phyloP scores from a whole-genome alignment of 2,329 filamentous ascomycete genomes.

The Microcera coccophila region DNA sequence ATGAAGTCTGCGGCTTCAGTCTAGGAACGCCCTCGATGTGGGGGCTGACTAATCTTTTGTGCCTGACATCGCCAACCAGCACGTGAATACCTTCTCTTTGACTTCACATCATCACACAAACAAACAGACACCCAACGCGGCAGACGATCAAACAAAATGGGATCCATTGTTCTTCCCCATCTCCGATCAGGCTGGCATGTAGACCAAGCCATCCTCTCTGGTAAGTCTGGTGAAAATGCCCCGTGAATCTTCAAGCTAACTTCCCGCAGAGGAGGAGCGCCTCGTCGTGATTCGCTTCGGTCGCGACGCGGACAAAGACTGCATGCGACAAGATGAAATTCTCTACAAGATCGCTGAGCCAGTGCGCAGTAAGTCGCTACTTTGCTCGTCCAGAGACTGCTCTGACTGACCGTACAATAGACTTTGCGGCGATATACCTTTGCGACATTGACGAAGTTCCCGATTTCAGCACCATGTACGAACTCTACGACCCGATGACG shows the following conservation, averaged over 20 bases:
- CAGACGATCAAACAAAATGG: conserved; percentile 40
- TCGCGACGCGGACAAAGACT: conserved; percentile 74
- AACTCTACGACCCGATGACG: conserved; percentile 85
- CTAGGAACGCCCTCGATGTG: too few relatives aligned
- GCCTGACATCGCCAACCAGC: too few relatives aligned
- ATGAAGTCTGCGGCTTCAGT: too few relatives aligned
- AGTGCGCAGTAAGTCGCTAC: too few relatives aligned
- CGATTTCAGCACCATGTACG: conserved; percentile 96
- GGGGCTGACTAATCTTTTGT: too few relatives aligned
- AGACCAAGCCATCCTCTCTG: conserved; percentile 82
- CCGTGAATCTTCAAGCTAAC: conserved; percentile 13
- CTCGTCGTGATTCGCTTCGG: conserved; percentile 93
- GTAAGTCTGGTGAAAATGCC: too few relatives aligned
- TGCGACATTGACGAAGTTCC: conserved; percentile 90
- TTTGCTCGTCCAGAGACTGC: too few relatives aligned
- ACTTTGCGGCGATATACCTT: conserved; percentile 87
- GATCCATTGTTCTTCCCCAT: conserved; percentile 89
- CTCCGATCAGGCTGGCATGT: conserved; percentile 94
- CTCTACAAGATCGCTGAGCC: conserved; percentile 90
- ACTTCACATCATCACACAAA: not conserved
- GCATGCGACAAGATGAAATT: conserved; percentile 78
- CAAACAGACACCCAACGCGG: not conserved
- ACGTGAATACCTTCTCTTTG: too few relatives aligned
- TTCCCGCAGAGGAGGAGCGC: conserved; percentile 93
- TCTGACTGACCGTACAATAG: too few relatives aligned